Base-by-base conservation (phyloP, 2,329 filamentous ascomycete genomes). In the Fusarium tjaetaba region DNA sequence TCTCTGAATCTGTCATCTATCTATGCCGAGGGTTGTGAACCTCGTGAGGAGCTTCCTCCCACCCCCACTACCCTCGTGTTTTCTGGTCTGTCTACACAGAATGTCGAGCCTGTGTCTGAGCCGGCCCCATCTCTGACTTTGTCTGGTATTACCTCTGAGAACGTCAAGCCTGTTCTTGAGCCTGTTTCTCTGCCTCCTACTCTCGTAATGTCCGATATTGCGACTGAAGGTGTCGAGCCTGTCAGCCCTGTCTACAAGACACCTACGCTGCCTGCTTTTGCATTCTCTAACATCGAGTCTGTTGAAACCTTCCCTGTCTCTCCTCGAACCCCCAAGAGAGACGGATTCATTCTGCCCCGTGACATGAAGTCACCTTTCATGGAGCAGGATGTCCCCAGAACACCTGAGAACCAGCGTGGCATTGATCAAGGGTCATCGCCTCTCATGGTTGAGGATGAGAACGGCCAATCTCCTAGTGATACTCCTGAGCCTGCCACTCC, bases 391-490 rank as follows among this genome's bases (percentile, higher is more conserved):
- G 69, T 76, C 16, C 83, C 86, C 24, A 76, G 82, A 64, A 84
- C 84, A 26, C 82, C 85, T 18, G 77, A 83, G 79, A 77, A 80
- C 81, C 74, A 81, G 43, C 84, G 86, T 75, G 84, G 84, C 66
- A 87, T 84, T 73, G 79, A 78, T 43, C 84, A 82, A 65, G 79
- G 80, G 26, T 76, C 81, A 5, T 80, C 82, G 1, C 85, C 85
- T 14, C 77, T 88, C 57, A 91, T 93, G 79, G 89, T 89, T 7
- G 91, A 93, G 78, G 91, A 93, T 76, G 88, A 90, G 70, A 90
- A 89, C 7, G 85, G 87, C 46, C 89, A 91, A 72, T 87, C 87
- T 42, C 85, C 84, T 20, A 81, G 81, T 28, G 81, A 82, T 46
- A 80, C 81, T 30, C 79, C 80, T 9, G 74, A 84, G 59, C 76